These are phyloP conservation scores for Mollisiaceae sp. DNA, from an alignment of 2,329 filamentous ascomycete genomes.

Conservation along the genomic window DNA sequence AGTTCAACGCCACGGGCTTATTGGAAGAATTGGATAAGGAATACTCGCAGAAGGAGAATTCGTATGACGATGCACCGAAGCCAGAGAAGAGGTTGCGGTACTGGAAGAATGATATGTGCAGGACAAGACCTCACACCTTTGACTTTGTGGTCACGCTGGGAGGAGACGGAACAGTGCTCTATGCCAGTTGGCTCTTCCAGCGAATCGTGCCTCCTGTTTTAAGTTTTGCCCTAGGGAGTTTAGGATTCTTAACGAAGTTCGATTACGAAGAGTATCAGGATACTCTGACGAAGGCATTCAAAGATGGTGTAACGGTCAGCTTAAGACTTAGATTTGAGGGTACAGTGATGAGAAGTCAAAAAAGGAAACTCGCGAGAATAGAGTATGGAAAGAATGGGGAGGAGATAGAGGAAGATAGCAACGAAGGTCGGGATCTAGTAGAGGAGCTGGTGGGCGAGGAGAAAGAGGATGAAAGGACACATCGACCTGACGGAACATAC, in stretches of 20 bases:
- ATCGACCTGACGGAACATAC: constrained; percentile 80
- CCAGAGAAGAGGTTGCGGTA: constrained; percentile 64
- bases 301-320: constrained; percentile 85
- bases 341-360: constrained; percentile 84
- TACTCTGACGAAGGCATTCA: constrained; percentile 74
- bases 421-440: constrained; percentile 69
- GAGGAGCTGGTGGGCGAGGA: constrained; percentile 91
- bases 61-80: constrained; percentile 16
- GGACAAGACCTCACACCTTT: constrained; percentile 80
- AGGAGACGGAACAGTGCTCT: constrained; percentile 95
- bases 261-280: constrained; percentile 78
- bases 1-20: constrained; percentile 75
- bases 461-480: constrained; percentile 81
- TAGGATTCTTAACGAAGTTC: constrained; percentile 96
- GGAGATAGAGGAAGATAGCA: constrained; percentile 49
- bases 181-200: constrained; percentile 96
- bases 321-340: constrained; percentile 89
- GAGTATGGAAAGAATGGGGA: constrained; percentile 28
- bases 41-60: constrained; percentile 46
- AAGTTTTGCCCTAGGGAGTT: constrained; percentile 86
- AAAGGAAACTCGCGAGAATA: constrained; percentile 45
- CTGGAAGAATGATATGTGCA: constrained; percentile 84
- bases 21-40: constrained; percentile 61
- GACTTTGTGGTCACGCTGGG: constrained; percentile 93
- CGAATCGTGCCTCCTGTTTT: constrained; percentile 91